Base-by-base conservation (phyloP, 1,284 basidiomycete genomes). In the Trichosporon sp. region DNA sequence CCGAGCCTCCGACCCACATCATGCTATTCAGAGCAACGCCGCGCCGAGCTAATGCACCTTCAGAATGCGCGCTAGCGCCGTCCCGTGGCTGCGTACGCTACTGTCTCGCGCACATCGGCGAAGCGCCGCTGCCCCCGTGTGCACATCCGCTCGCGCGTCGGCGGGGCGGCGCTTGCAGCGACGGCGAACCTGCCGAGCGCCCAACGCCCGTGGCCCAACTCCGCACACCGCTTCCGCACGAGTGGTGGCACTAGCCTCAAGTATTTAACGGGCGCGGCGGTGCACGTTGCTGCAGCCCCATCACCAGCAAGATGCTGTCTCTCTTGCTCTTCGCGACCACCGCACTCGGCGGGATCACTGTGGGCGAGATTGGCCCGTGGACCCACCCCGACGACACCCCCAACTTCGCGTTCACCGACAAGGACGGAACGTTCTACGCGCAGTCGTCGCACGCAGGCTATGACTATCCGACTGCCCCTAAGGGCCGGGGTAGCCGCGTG, bases 341-440 rank as follows among this genome's bases (percentile, higher is more conserved):
- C 15, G 56, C 29, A 7, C 56, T 60, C 56, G 56, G 29, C 44
- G 44, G n/a, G 3, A 27, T 69, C 44, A n/a, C 35, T 1, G 71
- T 67, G 6, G 65, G 68, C n/a, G 2, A 9, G 1, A 56, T 65
- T 15, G 68, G 66, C 4, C 23, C 23, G 1, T 69, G 68, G 66
- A 27, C 32, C 2, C 38, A 51, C 15, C 64, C 68, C 6, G 66
- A 68, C 66, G 70, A 72, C 66, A 69, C 70, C 5, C 62, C 66
- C 4, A 64, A 68, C 13, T 34, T 21, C 27, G 23, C 51, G 6
- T 68, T 62, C 68, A 65, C 67, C 38, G 68, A 67, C 68, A 60
- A 44, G 60, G 66, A 68, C 51, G 70, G 70, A 11, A 29, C 34
- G n/a, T 72, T 68, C 64, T 69, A 47, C n/a, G 67, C 53, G 38